Base-by-base conservation (phyloP, 345 rosid genomes). In the Populus simonii region DNA sequence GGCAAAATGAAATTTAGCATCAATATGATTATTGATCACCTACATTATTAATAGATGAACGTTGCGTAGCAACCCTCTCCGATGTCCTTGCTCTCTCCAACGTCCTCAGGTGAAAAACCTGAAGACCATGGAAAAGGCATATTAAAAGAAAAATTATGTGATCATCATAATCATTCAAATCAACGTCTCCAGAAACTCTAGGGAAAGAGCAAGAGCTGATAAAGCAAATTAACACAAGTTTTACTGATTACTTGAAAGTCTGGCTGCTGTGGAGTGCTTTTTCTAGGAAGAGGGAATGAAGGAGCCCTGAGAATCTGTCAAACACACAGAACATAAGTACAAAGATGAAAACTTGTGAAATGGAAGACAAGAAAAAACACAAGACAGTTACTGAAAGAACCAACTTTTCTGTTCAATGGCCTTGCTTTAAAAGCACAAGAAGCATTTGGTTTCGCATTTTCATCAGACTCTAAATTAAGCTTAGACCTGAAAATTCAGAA, bases 391-490 rank as follows among this genome's bases (percentile, higher is more conserved):
- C 39, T 68, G 69, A 57, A 75, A 70, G 79, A 76, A 86, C 84
- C 49, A 25, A 88, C 95, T 72, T 91, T 90, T 84, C 70, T 81
- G 74, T 86, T 86, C 73, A 86, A 73, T 23, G 88, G 88, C 63
- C 73, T 83, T 72, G 89, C 88, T 84, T 80, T 86, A 53, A 81
- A 85, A 73, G 62, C 43, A 61, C 66, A 66, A 43, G 68, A 66
- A 43, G 66, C 74, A 49, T 69, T 81, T 78, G 86, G 71, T 78
- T 80, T 83, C 70, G 68, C 72, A 78, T 66, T 68, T 80, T 82
- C 80, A 38, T 51, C 78, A 3, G 82, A 80, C 73, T 75, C 83
- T 70, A 65, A 75, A 68, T 53, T 71, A 18, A 47, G 41, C 79
- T 81, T 89, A 39, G 83, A 83, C 83, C 93, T 90, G 89, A 71